Percentiles rank a stretch among this genome's conserved stretches.
phyloP scores from a whole-genome alignment of 2,329 filamentous ascomycete species.

The Epichloe baconii region DNA sequence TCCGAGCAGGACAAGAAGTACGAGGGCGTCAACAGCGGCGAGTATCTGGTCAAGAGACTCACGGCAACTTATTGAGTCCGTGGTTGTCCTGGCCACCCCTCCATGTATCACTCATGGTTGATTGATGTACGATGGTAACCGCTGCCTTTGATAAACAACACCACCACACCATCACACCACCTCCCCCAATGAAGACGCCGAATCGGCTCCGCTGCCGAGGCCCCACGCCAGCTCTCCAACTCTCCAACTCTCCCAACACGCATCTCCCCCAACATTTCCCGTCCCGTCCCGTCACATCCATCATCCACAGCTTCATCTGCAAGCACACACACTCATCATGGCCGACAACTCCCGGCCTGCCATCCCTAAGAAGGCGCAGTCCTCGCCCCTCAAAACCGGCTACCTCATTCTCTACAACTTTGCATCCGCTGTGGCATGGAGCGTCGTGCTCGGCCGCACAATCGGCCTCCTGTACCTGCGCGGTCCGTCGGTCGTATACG shows the following conservation, averaged over 20 bases:
- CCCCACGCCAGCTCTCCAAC: neutral
- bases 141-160: too few relatives aligned
- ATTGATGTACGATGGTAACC: too few relatives aligned
- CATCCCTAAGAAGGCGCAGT: neutral
- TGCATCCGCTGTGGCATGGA: slow-evolving; percentile 65
- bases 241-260: neutral
- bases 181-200: too few relatives aligned
- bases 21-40: slow-evolving; percentile 58
- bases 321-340: neutral
- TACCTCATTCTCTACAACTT: slow-evolving; percentile 85
- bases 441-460: slow-evolving; percentile 59
- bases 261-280: neutral
- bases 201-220: neutral
- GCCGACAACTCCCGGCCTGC: neutral
- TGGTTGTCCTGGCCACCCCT: too few relatives aligned
- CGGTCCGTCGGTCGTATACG: slow-evolving; percentile 47
- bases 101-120: too few relatives aligned
- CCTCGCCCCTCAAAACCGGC: slow-evolving; percentile 30
- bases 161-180: too few relatives aligned
- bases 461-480: slow-evolving; percentile 37
- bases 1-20: slow-evolving; percentile 63
- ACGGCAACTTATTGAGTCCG: slow-evolving; percentile 51
- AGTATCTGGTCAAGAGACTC: slow-evolving; percentile 70
- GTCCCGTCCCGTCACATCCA: neutral
- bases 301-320: neutral